These are phyloP conservation scores for Tagetes erecta DNA, from an alignment of 129 eudicot species.

Conservation along the genomic window DNA sequence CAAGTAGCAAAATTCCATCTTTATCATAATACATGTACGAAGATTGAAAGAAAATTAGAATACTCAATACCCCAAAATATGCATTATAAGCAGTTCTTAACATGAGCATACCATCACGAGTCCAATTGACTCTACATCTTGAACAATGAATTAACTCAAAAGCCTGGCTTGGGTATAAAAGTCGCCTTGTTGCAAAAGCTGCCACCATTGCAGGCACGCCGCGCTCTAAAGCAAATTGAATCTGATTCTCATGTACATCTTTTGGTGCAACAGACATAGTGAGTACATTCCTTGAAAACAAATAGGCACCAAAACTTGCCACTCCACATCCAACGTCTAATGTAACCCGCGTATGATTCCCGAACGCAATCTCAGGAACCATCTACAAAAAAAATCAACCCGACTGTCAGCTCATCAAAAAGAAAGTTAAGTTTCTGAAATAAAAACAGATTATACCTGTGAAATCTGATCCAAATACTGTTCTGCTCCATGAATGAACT, in stretches of 20 bases:
- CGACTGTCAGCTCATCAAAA: constrained; percentile 3
- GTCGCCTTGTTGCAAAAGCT: constrained; percentile 77
- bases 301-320: constrained; percentile 91
- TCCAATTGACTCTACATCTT: constrained; percentile 97
- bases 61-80: not conserved
- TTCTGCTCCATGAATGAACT: constrained; percentile 96
- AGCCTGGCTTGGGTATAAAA: constrained; percentile 91
- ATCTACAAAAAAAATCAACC: constrained; percentile 47
- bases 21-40: constrained; percentile 24
- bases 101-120: constrained; percentile 79
- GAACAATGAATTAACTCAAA: constrained; percentile 93
- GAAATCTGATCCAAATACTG: constrained; percentile 86
- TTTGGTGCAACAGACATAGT: constrained; percentile 91
- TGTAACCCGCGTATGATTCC: constrained; percentile 71
- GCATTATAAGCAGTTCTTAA: not conserved
- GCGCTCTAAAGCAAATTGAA: too few relatives aligned
- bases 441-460: constrained; percentile 44
- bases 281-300: constrained; percentile 72
- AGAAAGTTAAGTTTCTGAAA: not conserved
- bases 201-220: constrained; percentile 67
- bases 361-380: constrained; percentile 90
- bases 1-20: constrained; percentile 95
- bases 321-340: constrained; percentile 96
- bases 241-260: not conserved
- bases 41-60: not conserved